Base-by-base conservation (phyloP, 2,329 filamentous ascomycete species). In the Rachicladosporium sp. region DNA sequence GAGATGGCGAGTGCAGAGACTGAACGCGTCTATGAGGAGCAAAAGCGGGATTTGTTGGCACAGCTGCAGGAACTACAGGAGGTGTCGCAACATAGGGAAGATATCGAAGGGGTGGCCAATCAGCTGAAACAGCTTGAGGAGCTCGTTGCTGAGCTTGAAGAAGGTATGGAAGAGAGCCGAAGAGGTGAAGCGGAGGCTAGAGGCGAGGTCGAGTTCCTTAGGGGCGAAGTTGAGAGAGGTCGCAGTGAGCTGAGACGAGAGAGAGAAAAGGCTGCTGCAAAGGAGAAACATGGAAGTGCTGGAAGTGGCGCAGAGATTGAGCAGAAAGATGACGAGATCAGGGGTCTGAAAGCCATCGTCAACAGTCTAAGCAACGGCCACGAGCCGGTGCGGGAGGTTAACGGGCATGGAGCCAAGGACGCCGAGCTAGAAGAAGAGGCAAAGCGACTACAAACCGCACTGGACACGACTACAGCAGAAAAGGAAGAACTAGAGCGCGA, bases 61-160 rank as follows among this genome's bases (percentile, higher is more conserved):
- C 88, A 96, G 53, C 71, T 94, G 21, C 76, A 80, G 38, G 50
- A 55, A 13, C 83, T 98, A 29, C 48, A 54, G 31, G 87, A 94
- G 43, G 67, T 91, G 3, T 82, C 89, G 49, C 82, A 87, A 33
- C 74, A 83, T 33, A 82, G 80, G 31, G 79, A 93, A 43, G 91
- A 98, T 57, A 87, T 98, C 6, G 86, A 95, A 51, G 82, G 79
- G 19, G 87, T 98, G 12, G 88, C 91, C 5, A 74, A 74, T 46
- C 91, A 98, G 62, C 71, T 98, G 40, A 95, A 94, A 65, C 87
- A 94, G 62, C 70, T 98, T 1, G 91, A 96, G 59, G 89, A 96
- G 58, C 73, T 96, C 29, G 91, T 98, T 2, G 89, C 93, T 51
- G 91, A 98, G 59, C 74, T 98, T 0, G 91, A 98, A 60, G 91